Conservation (phyloP, 768 basidiomycete genomes). For the Rhizopogon sp. region DNA sequence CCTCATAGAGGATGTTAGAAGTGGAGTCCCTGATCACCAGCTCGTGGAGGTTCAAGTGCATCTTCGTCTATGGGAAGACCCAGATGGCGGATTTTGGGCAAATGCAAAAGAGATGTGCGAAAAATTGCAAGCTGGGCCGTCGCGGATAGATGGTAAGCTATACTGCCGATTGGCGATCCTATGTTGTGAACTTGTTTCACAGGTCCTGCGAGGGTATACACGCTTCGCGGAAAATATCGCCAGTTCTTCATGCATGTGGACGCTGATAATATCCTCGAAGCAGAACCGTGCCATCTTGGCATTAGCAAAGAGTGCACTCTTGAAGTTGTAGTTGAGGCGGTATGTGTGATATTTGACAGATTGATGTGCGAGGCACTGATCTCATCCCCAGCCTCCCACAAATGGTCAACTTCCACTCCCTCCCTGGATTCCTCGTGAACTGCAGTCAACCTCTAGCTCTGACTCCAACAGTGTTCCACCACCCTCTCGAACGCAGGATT, state of each 20-base stretch:
- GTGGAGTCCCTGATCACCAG: conserved; percentile 47
- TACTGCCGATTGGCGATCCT: not conserved
- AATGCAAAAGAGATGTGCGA: conserved; percentile 59
- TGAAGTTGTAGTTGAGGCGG: conserved; percentile 54
- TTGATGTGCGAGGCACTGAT: conserved; percentile 2
- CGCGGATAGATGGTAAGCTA: conserved; percentile 60
- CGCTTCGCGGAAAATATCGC: conserved; percentile 60
- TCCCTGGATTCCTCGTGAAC: conserved; percentile 8
- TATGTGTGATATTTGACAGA: conserved; percentile 23
- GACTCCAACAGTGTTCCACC: conserved; percentile 16
- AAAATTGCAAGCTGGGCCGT: conserved; percentile 54
- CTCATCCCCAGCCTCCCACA: conserved; percentile 13
- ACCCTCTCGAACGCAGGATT: conserved; percentile 1
- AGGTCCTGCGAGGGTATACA: conserved; percentile 70
- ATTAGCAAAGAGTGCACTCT: conserved; percentile 51
- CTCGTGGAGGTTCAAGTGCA: conserved; percentile 66
- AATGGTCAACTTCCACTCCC: conserved; percentile 24
- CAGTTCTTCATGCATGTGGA: conserved; percentile 65
- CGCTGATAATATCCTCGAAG: conserved; percentile 44
- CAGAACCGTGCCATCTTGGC: conserved; percentile 50
- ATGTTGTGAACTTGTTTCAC: conserved; percentile 2
- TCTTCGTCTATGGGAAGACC: conserved; percentile 40
- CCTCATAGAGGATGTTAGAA: conserved; percentile 39
- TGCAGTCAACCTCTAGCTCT: conserved; percentile 7
- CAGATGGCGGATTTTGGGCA: conserved; percentile 63